Percentiles rank a stretch among this genome's conserved stretches.
These are phyloP conservation scores for Neurospora crassa DNA, from an alignment of 2,329 filamentous ascomycete genomes.

Conservation along the genomic window DNA sequence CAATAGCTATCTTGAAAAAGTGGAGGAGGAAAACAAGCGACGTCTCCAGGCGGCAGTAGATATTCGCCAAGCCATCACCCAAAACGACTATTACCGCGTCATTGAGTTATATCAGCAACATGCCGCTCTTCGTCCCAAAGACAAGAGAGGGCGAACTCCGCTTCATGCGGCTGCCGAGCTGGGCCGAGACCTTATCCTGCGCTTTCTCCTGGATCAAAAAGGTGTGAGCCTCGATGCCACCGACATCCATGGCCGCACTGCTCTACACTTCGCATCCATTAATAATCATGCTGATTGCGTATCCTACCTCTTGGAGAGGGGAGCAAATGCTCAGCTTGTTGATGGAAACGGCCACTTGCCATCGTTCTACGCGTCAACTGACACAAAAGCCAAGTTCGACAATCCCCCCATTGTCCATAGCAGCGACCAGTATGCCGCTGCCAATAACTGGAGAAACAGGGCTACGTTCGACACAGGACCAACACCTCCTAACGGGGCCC, in stretches of 20 bases:
- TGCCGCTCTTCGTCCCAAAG: background rate
- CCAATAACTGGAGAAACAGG: background rate
- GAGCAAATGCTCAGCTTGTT: conserved; percentile 2
- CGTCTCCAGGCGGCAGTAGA: background rate
- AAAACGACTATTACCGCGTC: background rate
- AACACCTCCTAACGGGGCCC: background rate
- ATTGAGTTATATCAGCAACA: background rate
- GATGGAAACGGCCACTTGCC: conserved; percentile 3
- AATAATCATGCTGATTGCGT: background rate
- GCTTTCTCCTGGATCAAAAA: conserved; percentile 2
- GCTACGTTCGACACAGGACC: background rate
- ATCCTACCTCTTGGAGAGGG: background rate
- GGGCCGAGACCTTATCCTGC: background rate
- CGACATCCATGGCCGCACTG: background rate
- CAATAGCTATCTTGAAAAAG: background rate
- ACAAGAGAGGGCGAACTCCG: background rate
- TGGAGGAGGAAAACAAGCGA: background rate
- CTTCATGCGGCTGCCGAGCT: conserved; percentile 3
- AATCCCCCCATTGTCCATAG: conserved; percentile 1
- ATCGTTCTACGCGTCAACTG: background rate
- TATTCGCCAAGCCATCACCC: background rate
- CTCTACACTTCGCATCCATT: conserved; percentile 1
- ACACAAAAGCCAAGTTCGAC: background rate
- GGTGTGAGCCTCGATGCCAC: background rate
- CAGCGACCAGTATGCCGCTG: background rate